Evolutionary conservation across 495 filamentous ascomycete genomes (phyloP), one percentile per base, ranked within the genome.

Genomic region (Penicillium lagena): DNA sequence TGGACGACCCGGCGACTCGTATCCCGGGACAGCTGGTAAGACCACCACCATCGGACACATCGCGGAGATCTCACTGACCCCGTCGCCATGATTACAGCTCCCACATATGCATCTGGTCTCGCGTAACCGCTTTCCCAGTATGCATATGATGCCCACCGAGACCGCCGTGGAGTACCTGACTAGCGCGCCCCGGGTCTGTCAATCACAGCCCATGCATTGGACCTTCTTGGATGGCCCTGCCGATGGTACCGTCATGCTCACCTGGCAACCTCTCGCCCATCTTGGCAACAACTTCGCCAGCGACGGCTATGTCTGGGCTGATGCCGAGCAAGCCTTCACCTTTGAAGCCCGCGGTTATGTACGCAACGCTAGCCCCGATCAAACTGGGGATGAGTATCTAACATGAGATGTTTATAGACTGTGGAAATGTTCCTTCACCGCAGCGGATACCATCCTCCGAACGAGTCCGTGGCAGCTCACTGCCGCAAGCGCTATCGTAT

Each of bases 231-330:
- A 91, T 49, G 77, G 80, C 28, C 91, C 90, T 5, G 71, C 68
- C 29, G 86, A 95, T 67, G 89, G 89, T 9, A 82, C 81, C 12
- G 75, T 95, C 27, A 77, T 90, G 58, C 73, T 96, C 15, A 85
- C 83, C 32, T 96, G 90, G 91, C 89, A 95, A 60, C 86, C 90
- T 1, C 68, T 80, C 8, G 67, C 73, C 14, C 74, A 79, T 41
- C 67, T 88, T 41, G 80, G 78, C 12, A 75, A 73, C 4, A 79
- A 80, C 39, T 90, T 87, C 54, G 82, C 93, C 14, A 94, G 82
- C 46, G 91, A 98, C 76, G 93, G 93, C 11, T 91, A 88, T 57
- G 69, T 95, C 39, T 98, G 91, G 91, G 78, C 82, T 6, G 84
- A 87, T 52, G 71, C 77, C 11, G 91, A 97, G 64, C 71, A 80